Percentiles rank a stretch among this genome's conserved stretches.
phyloP scores from a whole-genome alignment of 2,329 filamentous ascomycete genomes.

The Lecanicillium sp. region DNA sequence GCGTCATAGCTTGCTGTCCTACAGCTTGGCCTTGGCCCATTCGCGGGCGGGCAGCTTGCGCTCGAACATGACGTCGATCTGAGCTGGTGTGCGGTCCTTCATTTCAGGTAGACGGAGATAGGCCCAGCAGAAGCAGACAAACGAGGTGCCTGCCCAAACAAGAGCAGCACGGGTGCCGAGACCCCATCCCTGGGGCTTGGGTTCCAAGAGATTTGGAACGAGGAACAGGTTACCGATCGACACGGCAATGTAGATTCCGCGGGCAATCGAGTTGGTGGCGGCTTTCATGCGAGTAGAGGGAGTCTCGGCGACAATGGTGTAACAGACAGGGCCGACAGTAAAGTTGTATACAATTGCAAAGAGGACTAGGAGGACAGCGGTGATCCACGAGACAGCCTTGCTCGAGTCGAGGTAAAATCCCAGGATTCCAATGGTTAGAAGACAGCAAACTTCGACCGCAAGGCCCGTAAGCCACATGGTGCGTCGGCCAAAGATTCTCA shows the following conservation, averaged over 20 bases:
- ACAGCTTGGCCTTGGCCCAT: slow-evolving; percentile 9
- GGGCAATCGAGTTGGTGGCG: slow-evolving; percentile 14
- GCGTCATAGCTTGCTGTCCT: not conserved
- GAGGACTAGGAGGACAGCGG: slow-evolving; percentile 27
- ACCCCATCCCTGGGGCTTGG: slow-evolving; percentile 12
- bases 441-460: slow-evolving; percentile 22
- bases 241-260: slow-evolving; percentile 10
- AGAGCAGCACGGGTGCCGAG: slow-evolving; percentile 12
- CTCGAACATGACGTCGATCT: slow-evolving; percentile 17
- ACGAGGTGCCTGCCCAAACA: slow-evolving; percentile 12
- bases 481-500: slow-evolving; percentile 30
- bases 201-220: slow-evolving; percentile 14
- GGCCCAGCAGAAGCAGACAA: slow-evolving; percentile 12
- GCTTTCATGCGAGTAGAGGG: slow-evolving; percentile 15
- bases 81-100: slow-evolving; percentile 13
- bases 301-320: slow-evolving; percentile 36
- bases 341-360: slow-evolving; percentile 33
- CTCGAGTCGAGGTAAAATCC: slow-evolving; percentile 15
- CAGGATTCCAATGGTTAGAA: slow-evolving; percentile 26
- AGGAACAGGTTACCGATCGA: slow-evolving; percentile 14
- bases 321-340: slow-evolving; percentile 27
- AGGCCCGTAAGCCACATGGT: slow-evolving; percentile 33
- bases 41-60: slow-evolving; percentile 13
- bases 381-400: slow-evolving; percentile 20
- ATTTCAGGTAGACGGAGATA: slow-evolving; percentile 16